Evolutionary conservation across 2,329 filamentous ascomycete genomes (phyloP).

Genomic region (Aspergillus pseudoglaucus): DNA sequence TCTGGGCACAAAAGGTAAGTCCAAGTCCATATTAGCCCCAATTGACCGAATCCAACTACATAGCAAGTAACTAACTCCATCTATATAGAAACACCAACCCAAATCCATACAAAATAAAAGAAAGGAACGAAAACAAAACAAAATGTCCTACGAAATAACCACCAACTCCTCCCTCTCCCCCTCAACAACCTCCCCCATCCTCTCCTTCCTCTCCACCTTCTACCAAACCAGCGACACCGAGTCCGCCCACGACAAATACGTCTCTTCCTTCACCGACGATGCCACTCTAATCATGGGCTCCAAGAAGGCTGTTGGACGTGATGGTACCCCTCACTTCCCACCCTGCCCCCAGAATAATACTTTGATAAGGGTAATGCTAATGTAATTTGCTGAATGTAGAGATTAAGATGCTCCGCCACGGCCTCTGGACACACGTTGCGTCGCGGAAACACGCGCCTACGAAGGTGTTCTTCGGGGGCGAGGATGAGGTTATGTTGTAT

Average conservation of each 20-base stretch:
- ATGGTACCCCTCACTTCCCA: conserved; percentile 16
- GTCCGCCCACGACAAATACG: conserved; percentile 28
- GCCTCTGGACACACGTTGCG: conserved; percentile 31
- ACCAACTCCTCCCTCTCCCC: conserved; percentile 20
- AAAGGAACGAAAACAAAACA: background rate
- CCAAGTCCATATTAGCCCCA: too few relatives aligned
- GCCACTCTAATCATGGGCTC: conserved; percentile 34
- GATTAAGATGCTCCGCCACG: conserved; percentile 28
- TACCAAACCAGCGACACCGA: conserved; percentile 32
- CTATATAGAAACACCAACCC: background rate
- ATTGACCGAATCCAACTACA: too few relatives aligned
- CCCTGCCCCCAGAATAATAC: too few relatives aligned
- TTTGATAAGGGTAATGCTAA: background rate
- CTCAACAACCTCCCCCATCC: conserved; percentile 16
- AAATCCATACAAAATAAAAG: background rate
- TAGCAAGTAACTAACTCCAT: background rate
- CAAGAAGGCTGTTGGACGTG: conserved; percentile 25
- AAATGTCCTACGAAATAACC: conserved; percentile 30
- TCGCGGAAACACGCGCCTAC: conserved; percentile 25
- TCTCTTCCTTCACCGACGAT: conserved; percentile 26
- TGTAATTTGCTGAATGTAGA: conserved; percentile 12
- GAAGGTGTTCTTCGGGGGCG: conserved; percentile 26
- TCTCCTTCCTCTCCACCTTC: conserved; percentile 31
- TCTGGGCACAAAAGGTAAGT: too few relatives aligned
- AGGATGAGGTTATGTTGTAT: conserved; percentile 33